These are phyloP conservation scores for Teunomyces panamensis DNA, from an alignment of 805 yeast genomes.

Conservation along the genomic window DNA sequence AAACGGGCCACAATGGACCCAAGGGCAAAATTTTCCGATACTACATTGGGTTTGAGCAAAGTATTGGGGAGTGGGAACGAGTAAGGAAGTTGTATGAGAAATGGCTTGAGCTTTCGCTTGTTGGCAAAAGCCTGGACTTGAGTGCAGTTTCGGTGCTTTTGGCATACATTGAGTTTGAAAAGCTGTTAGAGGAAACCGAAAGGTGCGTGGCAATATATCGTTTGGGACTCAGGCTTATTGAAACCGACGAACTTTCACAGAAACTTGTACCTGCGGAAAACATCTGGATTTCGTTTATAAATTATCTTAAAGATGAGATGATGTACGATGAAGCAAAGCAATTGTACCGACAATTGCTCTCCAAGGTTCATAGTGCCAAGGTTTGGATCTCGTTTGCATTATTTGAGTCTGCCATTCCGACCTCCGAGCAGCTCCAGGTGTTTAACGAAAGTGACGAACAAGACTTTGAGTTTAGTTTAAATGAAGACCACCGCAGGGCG, in stretches of 20 bases:
- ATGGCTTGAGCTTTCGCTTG: constrained; percentile 44
- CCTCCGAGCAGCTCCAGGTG: constrained; percentile 40
- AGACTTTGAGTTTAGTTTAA: constrained; percentile 51
- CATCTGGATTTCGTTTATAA: constrained; percentile 41
- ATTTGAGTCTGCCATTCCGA: constrained; percentile 67
- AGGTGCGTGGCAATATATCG: constrained; percentile 65
- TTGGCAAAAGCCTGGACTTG: constrained; percentile 4
- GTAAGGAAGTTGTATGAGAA: constrained; percentile 71
- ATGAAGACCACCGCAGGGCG: constrained; percentile 47
- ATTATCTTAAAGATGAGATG: constrained; percentile 58
- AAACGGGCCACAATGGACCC: constrained; percentile 39
- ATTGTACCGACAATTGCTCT: constrained; percentile 42
- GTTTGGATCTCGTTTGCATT: constrained; percentile 67
- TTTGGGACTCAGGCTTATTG: constrained; percentile 40
- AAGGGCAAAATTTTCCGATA: constrained; percentile 54
- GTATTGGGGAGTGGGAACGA: constrained; percentile 75
- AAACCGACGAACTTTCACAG: constrained; percentile 25
- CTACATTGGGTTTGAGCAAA: constrained; percentile 67
- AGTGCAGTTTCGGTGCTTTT: constrained; percentile 45
- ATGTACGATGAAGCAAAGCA: constrained; percentile 55
- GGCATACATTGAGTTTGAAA: constrained; percentile 68
- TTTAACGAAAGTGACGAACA: constrained; percentile 42
- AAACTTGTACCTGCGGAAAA: constrained; percentile 19
- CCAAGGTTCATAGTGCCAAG: constrained; percentile 28
- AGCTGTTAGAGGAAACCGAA: constrained; percentile 60